A percentile compares a stretch with the other conserved stretches of the same genome.
Evolutionary conservation across 78 protist species (phyloP).

Genomic region (Dictyostelium brefeldianum): DNA sequence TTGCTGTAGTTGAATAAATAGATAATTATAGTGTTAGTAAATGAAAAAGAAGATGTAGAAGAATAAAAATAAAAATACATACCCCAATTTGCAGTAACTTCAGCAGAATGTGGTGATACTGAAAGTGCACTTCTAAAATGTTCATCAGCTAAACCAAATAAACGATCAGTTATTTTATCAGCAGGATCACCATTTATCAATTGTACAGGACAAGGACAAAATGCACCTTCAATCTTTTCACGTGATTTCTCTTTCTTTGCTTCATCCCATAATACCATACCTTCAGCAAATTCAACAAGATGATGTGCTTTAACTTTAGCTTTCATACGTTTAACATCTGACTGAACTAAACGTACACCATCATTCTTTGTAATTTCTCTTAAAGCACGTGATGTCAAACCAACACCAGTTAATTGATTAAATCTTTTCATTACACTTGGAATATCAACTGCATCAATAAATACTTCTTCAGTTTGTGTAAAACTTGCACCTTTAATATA

Average conservation of each 20-base stretch:
- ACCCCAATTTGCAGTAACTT: slow-evolving; percentile 72
- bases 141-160: slow-evolving; percentile 53
- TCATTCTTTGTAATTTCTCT: slow-evolving; percentile 59
- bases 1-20: no score
- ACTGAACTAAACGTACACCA: slow-evolving; percentile 69
- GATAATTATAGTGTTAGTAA: no score
- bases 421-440: slow-evolving; percentile 57
- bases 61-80: no score
- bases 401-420: slow-evolving; percentile 76
- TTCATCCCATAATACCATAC: slow-evolving; percentile 79
- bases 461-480: slow-evolving; percentile 17
- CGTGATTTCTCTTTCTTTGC: slow-evolving; percentile 61
- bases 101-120: slow-evolving; percentile 64
- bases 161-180: slow-evolving; percentile 59
- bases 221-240: slow-evolving; percentile 27
- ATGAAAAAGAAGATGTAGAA: no score
- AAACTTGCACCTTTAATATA: slow-evolving; percentile 19
- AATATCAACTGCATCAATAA: slow-evolving; percentile 51
- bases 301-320: slow-evolving; percentile 79
- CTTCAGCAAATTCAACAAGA: slow-evolving; percentile 83
- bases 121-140: slow-evolving; percentile 60
- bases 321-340: slow-evolving; percentile 79
- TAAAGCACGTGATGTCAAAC: slow-evolving; percentile 47
- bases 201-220: slow-evolving; percentile 10
- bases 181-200: neutral